A percentile compares a stretch with the other conserved stretches of the same genome.
phyloP scores from a whole-genome alignment of 768 basidiomycete species.

The Kwoniella mangroviensis region DNA sequence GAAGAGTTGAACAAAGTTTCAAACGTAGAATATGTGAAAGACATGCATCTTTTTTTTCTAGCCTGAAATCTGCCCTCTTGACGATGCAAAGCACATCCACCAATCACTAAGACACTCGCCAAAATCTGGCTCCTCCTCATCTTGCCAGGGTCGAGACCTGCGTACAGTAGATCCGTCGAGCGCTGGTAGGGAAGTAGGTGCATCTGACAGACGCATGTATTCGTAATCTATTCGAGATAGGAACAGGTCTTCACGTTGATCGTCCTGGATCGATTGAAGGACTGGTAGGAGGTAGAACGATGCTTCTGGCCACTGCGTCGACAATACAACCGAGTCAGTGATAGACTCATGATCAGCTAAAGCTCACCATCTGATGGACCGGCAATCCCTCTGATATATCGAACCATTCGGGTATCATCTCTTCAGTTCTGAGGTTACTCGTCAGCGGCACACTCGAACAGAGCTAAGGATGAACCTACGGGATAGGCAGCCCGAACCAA shows the following conservation, averaged over 20 bases:
- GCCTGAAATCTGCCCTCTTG: not conserved
- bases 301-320: constrained; percentile 24
- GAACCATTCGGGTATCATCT: constrained; percentile 88
- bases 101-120: constrained; percentile 20
- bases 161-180: constrained; percentile 11
- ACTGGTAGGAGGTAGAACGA: constrained; percentile 24
- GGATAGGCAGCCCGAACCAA: constrained; percentile 68
- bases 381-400: constrained; percentile 49
- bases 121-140: not conserved
- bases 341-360: not conserved
- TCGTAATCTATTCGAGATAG: constrained; percentile 21
- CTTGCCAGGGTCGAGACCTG: not conserved
- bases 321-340: too few species aligned
- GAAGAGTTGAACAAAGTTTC: not conserved
- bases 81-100: constrained; percentile 18
- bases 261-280: constrained; percentile 8
- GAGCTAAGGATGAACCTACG: constrained; percentile 62
- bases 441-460: not conserved
- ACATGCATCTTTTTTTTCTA: constrained; percentile 15
- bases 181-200: constrained; percentile 12
- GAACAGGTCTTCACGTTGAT: not conserved
- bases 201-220: not conserved
- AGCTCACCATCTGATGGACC: constrained; percentile 31
- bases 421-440: constrained; percentile 69
- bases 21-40: constrained; percentile 23